These are phyloP conservation scores for Yamadazyma sp. DNA, from an alignment of 805 yeast species.

Conservation along the genomic window DNA sequence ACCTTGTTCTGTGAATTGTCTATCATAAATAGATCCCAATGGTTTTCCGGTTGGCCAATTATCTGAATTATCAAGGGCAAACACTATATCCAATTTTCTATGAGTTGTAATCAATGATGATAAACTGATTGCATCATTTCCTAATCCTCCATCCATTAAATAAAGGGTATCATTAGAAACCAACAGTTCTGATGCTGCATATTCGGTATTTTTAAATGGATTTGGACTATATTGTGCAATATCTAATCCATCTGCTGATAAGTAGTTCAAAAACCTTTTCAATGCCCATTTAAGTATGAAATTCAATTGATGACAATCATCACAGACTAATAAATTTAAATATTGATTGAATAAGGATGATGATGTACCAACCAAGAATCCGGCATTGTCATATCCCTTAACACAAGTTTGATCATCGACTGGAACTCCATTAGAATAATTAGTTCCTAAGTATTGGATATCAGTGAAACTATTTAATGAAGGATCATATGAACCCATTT, in stretches of 20 bases:
- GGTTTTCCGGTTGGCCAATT: slow-evolving; percentile 36
- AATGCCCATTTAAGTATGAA: slow-evolving; percentile 23
- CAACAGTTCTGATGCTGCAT: slow-evolving; percentile 18
- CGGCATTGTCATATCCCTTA: slow-evolving; percentile 39
- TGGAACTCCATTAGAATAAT: slow-evolving; percentile 30
- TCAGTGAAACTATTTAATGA: slow-evolving; percentile 38
- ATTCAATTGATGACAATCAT: slow-evolving; percentile 24
- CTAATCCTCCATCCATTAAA: slow-evolving; percentile 40
- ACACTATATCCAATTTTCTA: slow-evolving; percentile 32
- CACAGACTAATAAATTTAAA: slow-evolving; percentile 33
- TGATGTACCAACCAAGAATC: slow-evolving; percentile 37
- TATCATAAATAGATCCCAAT: slow-evolving; percentile 28
- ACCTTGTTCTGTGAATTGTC: slow-evolving; percentile 34
- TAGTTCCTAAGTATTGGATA: slow-evolving; percentile 34
- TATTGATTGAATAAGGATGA: slow-evolving; percentile 38
- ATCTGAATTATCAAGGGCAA: slow-evolving; percentile 34
- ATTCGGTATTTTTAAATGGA: slow-evolving; percentile 32
- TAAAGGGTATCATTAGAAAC: slow-evolving; percentile 26
- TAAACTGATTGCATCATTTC: slow-evolving; percentile 34
- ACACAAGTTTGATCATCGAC: slow-evolving; percentile 21
- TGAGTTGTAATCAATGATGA: slow-evolving; percentile 31
- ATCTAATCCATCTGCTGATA: slow-evolving; percentile 26
- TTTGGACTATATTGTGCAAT: slow-evolving; percentile 34
- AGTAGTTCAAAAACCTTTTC: slow-evolving; percentile 20
- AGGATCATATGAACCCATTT: slow-evolving; percentile 41